These are phyloP conservation scores for Populus trichocarpa DNA, from an alignment of 441 rosid genomes.

Conservation along the genomic window DNA sequence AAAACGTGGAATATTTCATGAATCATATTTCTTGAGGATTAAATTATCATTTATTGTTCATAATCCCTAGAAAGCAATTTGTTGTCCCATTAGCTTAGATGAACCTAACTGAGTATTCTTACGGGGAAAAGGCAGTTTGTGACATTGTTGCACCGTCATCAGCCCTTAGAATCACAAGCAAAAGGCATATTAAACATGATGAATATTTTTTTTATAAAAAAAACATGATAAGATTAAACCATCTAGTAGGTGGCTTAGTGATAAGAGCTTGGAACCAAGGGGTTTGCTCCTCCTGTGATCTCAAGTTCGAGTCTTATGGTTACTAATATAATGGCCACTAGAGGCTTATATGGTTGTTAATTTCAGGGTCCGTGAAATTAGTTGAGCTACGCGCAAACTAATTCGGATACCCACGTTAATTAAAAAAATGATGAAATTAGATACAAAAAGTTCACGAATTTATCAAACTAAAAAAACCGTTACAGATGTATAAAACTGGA, in stretches of 20 bases:
- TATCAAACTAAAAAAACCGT: background rate
- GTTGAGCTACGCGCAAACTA: too few relatives aligned
- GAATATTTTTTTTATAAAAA: too few relatives aligned
- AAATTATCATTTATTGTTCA: constrained; percentile 29
- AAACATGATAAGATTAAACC: too few relatives aligned
- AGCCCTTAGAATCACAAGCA: constrained; percentile 41
- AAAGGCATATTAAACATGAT: background rate
- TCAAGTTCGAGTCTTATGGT: too few relatives aligned
- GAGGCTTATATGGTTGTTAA: too few relatives aligned
- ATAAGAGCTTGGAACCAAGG: too few relatives aligned
- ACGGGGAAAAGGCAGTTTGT: constrained; percentile 44
- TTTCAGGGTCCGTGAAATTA: too few relatives aligned
- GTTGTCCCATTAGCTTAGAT: constrained; percentile 49
- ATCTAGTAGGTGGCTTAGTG: too few relatives aligned
- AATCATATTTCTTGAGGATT: constrained; percentile 39
- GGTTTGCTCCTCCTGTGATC: too few relatives aligned
- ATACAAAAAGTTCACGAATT: background rate
- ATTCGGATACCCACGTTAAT: too few relatives aligned
- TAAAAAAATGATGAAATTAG: background rate
- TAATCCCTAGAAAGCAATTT: constrained; percentile 66
- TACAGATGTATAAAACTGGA: background rate
- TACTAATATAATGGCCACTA: too few relatives aligned
- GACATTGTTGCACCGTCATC: constrained; percentile 72
- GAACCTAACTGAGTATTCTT: constrained; percentile 53
- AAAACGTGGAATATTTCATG: too few relatives aligned